A percentile compares a stretch with the other conserved stretches of the same genome.
Conservation (phyloP, 1,284 basidiomycete genomes). For the Leucoagaricus sp. region DNA sequence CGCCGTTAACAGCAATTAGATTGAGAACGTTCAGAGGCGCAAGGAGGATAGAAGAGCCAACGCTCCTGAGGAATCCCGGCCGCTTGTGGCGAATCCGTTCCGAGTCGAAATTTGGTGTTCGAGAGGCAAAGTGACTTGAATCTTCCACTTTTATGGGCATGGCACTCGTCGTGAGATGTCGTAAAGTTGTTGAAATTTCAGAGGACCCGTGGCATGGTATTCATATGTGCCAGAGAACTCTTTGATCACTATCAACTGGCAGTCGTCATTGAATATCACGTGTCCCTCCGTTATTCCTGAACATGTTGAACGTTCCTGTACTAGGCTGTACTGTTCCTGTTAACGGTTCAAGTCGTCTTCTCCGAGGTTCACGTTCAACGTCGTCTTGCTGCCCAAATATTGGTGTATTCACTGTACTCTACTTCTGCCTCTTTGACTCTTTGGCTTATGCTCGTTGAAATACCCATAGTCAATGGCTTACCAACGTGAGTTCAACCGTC, state of each 20-base stretch:
- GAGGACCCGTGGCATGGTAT: background rate
- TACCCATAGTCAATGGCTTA: no score
- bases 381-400: no score
- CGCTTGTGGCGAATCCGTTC: background rate
- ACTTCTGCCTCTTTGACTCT: no score
- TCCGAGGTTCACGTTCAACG: no score
- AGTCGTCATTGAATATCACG: constrained; percentile 7
- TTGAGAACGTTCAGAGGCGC: constrained; percentile 12
- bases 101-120: background rate
- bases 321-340: no score
- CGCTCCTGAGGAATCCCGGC: background rate
- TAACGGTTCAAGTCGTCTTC: no score
- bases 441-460: no score
- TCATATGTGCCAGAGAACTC: background rate
- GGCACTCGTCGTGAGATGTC: constrained; percentile 1
- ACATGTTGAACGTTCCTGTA: no score
- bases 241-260: background rate
- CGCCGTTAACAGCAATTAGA: constrained; percentile 17
- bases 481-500: no score
- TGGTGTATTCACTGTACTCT: no score
- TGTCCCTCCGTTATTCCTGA: constrained; percentile 3
- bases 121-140: background rate
- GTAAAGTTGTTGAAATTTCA: background rate
- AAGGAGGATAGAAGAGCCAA: constrained; percentile 16
- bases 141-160: background rate